phyloP scores from a whole-genome alignment of 176 grass and related monocot species.

The Carex cristatella region DNA sequence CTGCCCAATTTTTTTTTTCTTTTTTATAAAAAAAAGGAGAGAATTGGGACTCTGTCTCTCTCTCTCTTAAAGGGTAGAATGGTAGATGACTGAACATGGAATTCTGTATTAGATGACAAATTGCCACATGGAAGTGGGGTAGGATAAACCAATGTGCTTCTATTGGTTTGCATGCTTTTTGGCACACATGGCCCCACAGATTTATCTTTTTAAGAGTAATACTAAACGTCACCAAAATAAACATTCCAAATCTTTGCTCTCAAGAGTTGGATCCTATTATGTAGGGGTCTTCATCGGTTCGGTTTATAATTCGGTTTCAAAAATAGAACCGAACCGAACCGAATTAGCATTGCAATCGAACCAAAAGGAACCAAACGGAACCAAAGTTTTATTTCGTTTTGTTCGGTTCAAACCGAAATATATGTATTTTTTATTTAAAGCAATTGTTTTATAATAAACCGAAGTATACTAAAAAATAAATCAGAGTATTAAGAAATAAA shows the following conservation, averaged over 20 bases:
- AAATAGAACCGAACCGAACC: no score
- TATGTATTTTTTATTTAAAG: no score
- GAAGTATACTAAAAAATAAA: no score
- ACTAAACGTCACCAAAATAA: background rate
- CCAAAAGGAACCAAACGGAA: no score
- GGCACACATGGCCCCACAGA: background rate
- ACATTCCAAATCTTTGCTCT: background rate
- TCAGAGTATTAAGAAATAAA: no score
- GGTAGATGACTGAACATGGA: slow-evolving; percentile 25
- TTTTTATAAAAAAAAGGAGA: background rate
- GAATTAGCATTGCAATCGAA: no score
- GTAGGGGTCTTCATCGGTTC: no score
- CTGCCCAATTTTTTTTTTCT: background rate
- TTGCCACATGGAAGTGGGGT: slow-evolving; percentile 25
- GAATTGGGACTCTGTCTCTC: background rate
- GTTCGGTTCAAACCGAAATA: no score
- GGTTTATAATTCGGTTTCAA: no score
- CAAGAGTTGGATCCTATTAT: background rate
- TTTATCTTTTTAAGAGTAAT: slow-evolving; percentile 3
- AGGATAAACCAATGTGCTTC: background rate
- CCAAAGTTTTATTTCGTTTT: no score
- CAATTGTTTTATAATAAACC: no score
- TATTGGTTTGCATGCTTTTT: slow-evolving; percentile 7
- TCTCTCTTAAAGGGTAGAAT: background rate
- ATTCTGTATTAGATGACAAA: slow-evolving; percentile 20